Conservation (phyloP, 169 alveolate genomes). For the Plasmodium sp. region DNA sequence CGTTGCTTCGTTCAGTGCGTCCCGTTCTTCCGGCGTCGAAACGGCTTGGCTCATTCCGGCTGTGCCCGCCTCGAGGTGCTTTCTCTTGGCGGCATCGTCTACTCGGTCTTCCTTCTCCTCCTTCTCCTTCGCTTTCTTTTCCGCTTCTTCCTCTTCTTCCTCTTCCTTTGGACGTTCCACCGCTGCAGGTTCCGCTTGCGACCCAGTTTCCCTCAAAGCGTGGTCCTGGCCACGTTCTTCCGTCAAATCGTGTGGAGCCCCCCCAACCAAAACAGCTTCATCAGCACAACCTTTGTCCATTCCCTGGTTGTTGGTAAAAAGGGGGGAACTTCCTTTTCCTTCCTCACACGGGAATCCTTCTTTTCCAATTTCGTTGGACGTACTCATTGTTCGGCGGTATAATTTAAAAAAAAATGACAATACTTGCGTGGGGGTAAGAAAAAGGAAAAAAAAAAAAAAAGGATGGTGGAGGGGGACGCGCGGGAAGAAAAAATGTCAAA, state of each 20-base stretch:
- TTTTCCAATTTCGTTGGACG: not conserved
- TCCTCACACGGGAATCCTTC: not conserved
- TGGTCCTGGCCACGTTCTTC: not conserved
- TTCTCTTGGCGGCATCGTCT: not conserved
- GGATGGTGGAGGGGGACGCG: not conserved
- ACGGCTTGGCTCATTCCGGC: not conserved
- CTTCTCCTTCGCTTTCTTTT: not conserved
- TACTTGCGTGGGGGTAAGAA: not conserved
- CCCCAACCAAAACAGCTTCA: not conserved
- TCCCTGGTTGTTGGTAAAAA: not conserved
- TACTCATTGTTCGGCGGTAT: not conserved
- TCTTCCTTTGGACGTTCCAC: not conserved
- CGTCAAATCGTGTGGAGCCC: not conserved
- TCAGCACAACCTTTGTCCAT: not conserved
- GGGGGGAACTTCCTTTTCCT: not conserved
- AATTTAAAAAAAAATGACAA: not conserved
- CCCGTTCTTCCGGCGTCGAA: not conserved
- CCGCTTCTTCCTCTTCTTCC: not conserved
- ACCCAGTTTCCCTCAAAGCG: not conserved
- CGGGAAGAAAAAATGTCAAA: not conserved
- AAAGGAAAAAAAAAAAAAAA: not conserved
- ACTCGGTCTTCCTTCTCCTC: not conserved
- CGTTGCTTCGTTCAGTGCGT: not conserved
- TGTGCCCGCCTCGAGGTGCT: not conserved
- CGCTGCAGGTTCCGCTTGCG: not conserved